Percentiles rank a stretch among this genome's conserved stretches.
Conservation (phyloP, 2,329 filamentous ascomycete species). For the Clonostachys rhizophaga region DNA sequence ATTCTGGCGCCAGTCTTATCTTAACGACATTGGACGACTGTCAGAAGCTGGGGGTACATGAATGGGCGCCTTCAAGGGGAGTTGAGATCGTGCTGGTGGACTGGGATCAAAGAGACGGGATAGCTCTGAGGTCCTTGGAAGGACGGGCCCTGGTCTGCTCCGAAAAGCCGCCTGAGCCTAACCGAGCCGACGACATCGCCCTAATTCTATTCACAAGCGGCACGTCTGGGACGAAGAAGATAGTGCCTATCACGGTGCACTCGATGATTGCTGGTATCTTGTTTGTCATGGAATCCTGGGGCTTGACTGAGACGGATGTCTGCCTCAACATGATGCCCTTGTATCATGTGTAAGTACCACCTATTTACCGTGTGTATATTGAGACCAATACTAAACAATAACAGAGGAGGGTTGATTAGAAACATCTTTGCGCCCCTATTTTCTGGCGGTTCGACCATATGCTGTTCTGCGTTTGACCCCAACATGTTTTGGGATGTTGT, state of each 20-base stretch:
- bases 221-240: slow-evolving; percentile 53
- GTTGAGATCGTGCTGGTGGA: slow-evolving; percentile 33
- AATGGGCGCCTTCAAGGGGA: slow-evolving; percentile 18
- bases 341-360: slow-evolving; percentile 43
- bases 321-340: slow-evolving; percentile 58
- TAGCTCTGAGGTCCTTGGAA: slow-evolving; percentile 16
- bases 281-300: slow-evolving; percentile 50
- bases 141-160: slow-evolving; percentile 5
- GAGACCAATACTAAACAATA: neutral
- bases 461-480: slow-evolving; percentile 48
- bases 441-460: slow-evolving; percentile 47
- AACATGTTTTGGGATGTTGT: slow-evolving; percentile 52
- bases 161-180: slow-evolving; percentile 17
- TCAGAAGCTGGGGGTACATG: slow-evolving; percentile 27
- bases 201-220: slow-evolving; percentile 53
- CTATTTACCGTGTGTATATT: neutral
- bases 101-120: slow-evolving; percentile 26
- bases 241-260: slow-evolving; percentile 46
- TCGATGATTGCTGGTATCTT: slow-evolving; percentile 44
- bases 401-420: slow-evolving; percentile 45
- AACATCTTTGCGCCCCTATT: slow-evolving; percentile 51
- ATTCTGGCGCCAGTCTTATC: slow-evolving; percentile 38
- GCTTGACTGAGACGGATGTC: slow-evolving; percentile 35
- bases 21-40: slow-evolving; percentile 35
- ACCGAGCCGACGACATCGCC: slow-evolving; percentile 37